Evolutionary conservation across 2,329 filamentous ascomycete species (phyloP), one percentile per base, ranked within the genome.

Genomic region (Sordariomycetes sp.): DNA sequence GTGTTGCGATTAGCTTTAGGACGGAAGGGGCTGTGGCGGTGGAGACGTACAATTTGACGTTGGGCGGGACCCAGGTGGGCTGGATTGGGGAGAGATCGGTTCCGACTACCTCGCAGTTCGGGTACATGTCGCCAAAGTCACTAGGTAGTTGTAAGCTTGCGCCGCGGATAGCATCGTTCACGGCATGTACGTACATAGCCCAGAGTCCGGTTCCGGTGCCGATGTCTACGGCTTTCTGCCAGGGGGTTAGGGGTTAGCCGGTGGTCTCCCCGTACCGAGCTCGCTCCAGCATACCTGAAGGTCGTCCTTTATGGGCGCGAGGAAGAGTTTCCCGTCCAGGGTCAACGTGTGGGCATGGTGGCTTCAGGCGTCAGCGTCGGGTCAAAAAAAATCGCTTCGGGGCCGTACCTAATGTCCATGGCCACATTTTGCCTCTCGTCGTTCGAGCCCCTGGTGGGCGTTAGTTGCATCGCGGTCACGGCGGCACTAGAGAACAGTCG

Each of bases 11-110:
- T 24, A 50, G 22, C 20, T 12, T 22, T 22, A 12, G 7, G 12
- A 12, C 22, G 46, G 8, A 24, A 22, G 11, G 16, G 3, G 10
- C 3, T 14, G 22, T 48, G 3, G 16, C 2, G 22, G 2, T 35
- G 3, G 7, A 5, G 1, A 48, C 32, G 24, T 46, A 54, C 20
- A 74, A 73, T 3, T 64, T 62, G 3, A 70, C 51, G 16, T 74
- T 73, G 2, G 71, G 70, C 0, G 71, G 68, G 1, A 85, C 76
- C 70, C 78, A 79, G 35, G 68, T 68, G 1, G 80, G 79, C 63
- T 83, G 80, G 10, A 82, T 80, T 1, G 80, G 79, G 8, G 76
- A 80, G 16, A 83, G 73, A 63, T 84, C 80, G 1, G 78, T 80
- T 40, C 80, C 81, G 37, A 75, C 71, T 1, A 69, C 76, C 67